Base-by-base conservation (phyloP, 768 basidiomycete genomes). In the Amanita jacksonii region DNA sequence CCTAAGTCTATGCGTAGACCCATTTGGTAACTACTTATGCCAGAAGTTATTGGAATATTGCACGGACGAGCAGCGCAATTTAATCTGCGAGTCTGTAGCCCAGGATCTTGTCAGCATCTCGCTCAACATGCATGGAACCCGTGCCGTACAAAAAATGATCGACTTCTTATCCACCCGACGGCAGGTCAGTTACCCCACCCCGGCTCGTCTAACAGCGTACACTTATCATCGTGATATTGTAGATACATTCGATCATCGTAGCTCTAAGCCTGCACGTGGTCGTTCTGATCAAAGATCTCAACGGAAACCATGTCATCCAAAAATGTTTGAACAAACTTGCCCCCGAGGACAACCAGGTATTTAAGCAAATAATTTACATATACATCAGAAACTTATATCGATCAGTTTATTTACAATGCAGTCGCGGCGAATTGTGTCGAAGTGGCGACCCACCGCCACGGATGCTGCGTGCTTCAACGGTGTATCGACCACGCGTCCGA, bases 121-220 rank as follows among this genome's bases (percentile, higher is more conserved):
- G 25, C 72, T 99, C 50, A 99, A 99, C 66, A 99, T 99, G 96
- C 96, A 99, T 64, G 96, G 96, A 24, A 99, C 96, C 24, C 82
- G 96, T 49, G 96, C 96, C 20, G 96, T 98, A 47, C 96, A 99
- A 70, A 98, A 98, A 71, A 98, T 98, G 94, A 96, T 99, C 51
- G 96, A 99, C 63, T 98, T 96, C 72, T 67, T 99, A 58, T 94
- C 93, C 16, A 91, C 89, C 43, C 81, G 88, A 55, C 72, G 96
- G 58, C 90, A 92, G 85, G 88, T 71, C 69, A 76, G 82, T 77
- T 25, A n/a, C n/a, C n/a, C n/a, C n/a, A n/a, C n/a, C 8, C 8
- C 9, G 8, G 8, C 9, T 22, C 50, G 48, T 57, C 42, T 58
- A 51, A 49, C 31, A 8, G 7, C 6, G 12, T n/a, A 8, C 10